These are phyloP conservation scores for Endocarpon pusillum DNA, from an alignment of 495 filamentous ascomycete genomes.

Conservation along the genomic window DNA sequence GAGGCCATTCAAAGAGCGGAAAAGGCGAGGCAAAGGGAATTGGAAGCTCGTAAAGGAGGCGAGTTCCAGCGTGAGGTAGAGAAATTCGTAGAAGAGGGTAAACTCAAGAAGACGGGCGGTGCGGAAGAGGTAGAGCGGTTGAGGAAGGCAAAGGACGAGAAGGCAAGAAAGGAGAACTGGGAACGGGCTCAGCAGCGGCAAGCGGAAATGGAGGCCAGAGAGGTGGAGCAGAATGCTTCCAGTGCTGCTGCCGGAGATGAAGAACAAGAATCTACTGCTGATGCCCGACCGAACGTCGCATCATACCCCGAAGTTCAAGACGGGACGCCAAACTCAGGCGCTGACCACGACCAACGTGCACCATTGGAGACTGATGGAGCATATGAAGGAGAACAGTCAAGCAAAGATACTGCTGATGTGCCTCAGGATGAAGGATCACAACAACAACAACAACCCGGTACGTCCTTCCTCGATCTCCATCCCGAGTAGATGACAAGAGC, in stretches of 20 bases:
- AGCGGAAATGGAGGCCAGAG: conserved; percentile 23
- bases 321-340: too few species aligned
- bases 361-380: neutral
- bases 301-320: too few species aligned
- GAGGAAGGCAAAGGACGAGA: conserved; percentile 71
- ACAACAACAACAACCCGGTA: too few species aligned
- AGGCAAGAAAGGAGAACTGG: conserved; percentile 71
- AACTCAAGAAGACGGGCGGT: conserved; percentile 86
- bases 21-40: conserved; percentile 69
- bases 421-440: too few species aligned
- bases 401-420: too few species aligned
- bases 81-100: conserved; percentile 76
- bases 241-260: neutral
- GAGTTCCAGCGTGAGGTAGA: conserved; percentile 81
- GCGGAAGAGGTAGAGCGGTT: conserved; percentile 85
- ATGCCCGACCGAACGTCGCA: neutral
- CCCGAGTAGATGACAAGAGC: too few species aligned
- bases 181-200: conserved; percentile 42
- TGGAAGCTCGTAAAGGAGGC: conserved; percentile 58
- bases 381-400: too few species aligned
- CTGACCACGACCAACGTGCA: neutral
- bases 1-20: conserved; percentile 95
- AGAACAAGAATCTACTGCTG: neutral
- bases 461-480: too few species aligned
- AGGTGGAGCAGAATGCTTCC: conserved; percentile 8